Evolutionary conservation across 1,284 basidiomycete genomes (phyloP), one percentile per base, ranked within the genome.

Genomic region (Somion occarium): DNA sequence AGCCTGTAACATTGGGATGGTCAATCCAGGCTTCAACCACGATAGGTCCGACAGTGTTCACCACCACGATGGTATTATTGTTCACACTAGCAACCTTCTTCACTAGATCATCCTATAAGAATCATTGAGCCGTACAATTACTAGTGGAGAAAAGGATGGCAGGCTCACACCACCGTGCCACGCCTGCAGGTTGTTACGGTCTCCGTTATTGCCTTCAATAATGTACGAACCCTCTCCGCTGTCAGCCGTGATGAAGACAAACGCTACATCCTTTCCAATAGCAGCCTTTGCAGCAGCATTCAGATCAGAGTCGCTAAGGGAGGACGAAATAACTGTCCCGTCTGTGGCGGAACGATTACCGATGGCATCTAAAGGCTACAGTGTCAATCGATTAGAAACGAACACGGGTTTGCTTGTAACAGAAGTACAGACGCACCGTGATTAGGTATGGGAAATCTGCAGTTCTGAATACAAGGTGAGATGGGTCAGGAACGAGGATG

Each of bases 121-220:
- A n/a, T n/a, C n/a, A n/a, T n/a, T n/a, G 18, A 22, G n/a, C n/a
- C n/a, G n/a, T n/a, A n/a, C 30, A 34, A 34, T 34, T 7, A 34
- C 15, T 34, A 34, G 15, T 34, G 30, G 15, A 15, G 25, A 13
- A 42, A 3, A 7, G 25, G 18, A 13, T 18, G 38, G n/a, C n/a
- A n/a, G n/a, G 69, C 68, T 52, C 60, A 74, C 77, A 12, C 86
- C 87, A 53, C 71, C 71, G 60, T 85, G 75, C 86, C 86, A 89
- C 1, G 85, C 80, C 3, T 78, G 72, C 27, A 88, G 65, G 60
- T 88, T 75, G 59, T 87, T 86, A 18, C 85, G 74, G 61, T 90
- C 87, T 3, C 83, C 83, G 20, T 72, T 76, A 54, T 83, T 79
- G 5, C 77, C 76, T 62, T 85, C 83, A 1, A 86, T 80, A 53